Conservation (phyloP, 2,329 filamentous ascomycete genomes). For the Colletotrichum nymphaeae region DNA sequence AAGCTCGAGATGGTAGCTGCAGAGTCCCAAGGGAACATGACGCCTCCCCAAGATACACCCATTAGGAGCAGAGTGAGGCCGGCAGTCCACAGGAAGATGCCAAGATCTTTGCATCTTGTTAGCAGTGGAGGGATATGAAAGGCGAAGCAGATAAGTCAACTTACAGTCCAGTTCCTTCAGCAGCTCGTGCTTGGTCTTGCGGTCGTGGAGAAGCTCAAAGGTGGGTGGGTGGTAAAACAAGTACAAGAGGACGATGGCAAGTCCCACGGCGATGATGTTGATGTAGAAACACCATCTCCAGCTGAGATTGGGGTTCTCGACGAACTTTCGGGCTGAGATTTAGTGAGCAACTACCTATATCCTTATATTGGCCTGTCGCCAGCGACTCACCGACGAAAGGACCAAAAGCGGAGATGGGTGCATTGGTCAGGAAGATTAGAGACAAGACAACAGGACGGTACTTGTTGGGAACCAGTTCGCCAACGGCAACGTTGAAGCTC, state of each 20-base stretch:
- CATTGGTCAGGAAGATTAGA: slow-evolving; percentile 48
- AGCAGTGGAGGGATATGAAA: neutral
- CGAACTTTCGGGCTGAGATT: slow-evolving; percentile 45
- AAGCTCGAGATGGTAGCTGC: slow-evolving; percentile 52
- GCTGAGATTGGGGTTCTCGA: slow-evolving; percentile 46
- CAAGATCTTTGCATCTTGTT: slow-evolving; percentile 42
- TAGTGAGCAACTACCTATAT: neutral
- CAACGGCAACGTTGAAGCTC: slow-evolving; percentile 50
- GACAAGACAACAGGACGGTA: slow-evolving; percentile 48
- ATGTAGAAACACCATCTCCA: slow-evolving; percentile 56
- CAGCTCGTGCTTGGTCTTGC: slow-evolving; percentile 48
- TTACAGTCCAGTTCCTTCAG: slow-evolving; percentile 51
- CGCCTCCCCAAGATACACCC: slow-evolving; percentile 57
- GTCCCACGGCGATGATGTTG: slow-evolving; percentile 50
- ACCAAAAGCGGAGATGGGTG: slow-evolving; percentile 47
- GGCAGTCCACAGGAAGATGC: slow-evolving; percentile 57
- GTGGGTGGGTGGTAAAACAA: slow-evolving; percentile 55
- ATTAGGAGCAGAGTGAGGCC: slow-evolving; percentile 58
- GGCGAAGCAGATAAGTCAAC: neutral
- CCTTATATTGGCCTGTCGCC: accelerated
- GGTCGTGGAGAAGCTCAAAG: slow-evolving; percentile 51
- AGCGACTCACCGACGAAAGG: slow-evolving; percentile 47
- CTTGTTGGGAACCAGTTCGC: slow-evolving; percentile 56
- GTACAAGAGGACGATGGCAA: slow-evolving; percentile 48
- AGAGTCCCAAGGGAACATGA: slow-evolving; percentile 55